phyloP scores from a whole-genome alignment of 129 eudicot genomes.

The Saussurea involucrata region DNA sequence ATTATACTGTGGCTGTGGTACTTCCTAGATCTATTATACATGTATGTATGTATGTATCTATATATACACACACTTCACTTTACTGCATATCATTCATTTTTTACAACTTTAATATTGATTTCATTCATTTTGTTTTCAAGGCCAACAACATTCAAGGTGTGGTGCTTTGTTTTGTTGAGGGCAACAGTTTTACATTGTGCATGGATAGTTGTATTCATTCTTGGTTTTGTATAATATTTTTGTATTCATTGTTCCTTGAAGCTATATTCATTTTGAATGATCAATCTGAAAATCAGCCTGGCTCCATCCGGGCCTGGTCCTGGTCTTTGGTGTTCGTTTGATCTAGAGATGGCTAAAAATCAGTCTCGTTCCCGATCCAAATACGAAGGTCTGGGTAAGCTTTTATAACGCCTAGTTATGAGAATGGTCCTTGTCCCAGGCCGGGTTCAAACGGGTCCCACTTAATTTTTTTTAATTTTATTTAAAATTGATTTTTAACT shows the following conservation, averaged over 20 bases:
- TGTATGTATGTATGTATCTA: constrained; percentile 8
- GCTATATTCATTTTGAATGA: neutral
- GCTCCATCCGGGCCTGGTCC: neutral
- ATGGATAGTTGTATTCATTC: constrained; percentile 22
- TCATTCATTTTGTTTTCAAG: constrained; percentile 38
- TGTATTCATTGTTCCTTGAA: neutral
- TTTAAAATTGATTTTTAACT: no score
- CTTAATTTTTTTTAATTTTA: no score
- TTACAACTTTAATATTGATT: constrained; percentile 13
- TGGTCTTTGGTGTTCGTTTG: no score
- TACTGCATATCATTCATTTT: constrained; percentile 37
- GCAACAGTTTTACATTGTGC: constrained; percentile 16
- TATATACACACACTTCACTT: constrained; percentile 1
- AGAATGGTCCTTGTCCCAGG: no score
- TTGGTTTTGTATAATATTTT: neutral
- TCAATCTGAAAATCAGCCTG: no score
- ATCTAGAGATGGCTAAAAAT: no score
- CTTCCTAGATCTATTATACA: constrained; percentile 29
- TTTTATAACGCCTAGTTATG: no score
- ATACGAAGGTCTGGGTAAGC: no score
- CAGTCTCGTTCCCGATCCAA: no score
- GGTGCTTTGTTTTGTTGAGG: constrained; percentile 1
- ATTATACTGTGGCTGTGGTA: constrained; percentile 63
- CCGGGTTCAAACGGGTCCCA: no score
- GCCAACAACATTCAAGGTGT: constrained; percentile 14